These are phyloP conservation scores for Leishmania amazonensis DNA, from an alignment of 208 protist genomes.

Conservation along the genomic window DNA sequence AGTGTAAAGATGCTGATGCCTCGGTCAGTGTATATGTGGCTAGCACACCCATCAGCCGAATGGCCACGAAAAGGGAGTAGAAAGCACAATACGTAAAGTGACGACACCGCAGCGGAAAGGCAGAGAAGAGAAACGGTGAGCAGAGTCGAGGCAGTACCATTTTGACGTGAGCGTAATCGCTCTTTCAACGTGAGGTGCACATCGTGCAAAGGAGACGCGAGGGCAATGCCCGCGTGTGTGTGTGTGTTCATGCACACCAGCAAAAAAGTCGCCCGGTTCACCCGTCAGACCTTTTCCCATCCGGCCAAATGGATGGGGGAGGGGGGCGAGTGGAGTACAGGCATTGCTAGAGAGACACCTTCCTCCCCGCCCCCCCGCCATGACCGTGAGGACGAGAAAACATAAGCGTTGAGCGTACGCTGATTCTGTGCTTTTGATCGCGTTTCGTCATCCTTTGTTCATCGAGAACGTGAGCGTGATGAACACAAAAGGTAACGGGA, in stretches of 20 bases:
- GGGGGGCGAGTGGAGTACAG: neutral
- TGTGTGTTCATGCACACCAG: neutral
- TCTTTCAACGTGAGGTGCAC: neutral
- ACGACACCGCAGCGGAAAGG: neutral
- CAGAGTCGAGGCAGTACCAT: neutral
- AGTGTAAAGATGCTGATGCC: neutral
- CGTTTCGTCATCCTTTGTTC: no score
- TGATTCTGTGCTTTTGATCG: neutral
- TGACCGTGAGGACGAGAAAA: neutral
- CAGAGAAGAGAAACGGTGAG: neutral
- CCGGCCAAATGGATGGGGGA: neutral
- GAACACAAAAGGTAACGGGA: neutral
- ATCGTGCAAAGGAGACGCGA: neutral
- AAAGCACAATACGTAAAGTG: neutral
- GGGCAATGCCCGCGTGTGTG: neutral
- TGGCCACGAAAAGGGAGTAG: neutral
- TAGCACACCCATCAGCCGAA: neutral
- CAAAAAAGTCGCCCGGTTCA: neutral
- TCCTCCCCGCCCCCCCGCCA: no score
- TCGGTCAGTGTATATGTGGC: neutral
- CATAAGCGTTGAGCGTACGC: neutral
- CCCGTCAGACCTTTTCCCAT: neutral
- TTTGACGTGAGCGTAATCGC: neutral
- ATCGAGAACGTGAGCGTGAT: neutral
- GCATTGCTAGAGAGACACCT: neutral